Base-by-base conservation (phyloP, 2,329 filamentous ascomycete species). In the Periconia digitata region DNA sequence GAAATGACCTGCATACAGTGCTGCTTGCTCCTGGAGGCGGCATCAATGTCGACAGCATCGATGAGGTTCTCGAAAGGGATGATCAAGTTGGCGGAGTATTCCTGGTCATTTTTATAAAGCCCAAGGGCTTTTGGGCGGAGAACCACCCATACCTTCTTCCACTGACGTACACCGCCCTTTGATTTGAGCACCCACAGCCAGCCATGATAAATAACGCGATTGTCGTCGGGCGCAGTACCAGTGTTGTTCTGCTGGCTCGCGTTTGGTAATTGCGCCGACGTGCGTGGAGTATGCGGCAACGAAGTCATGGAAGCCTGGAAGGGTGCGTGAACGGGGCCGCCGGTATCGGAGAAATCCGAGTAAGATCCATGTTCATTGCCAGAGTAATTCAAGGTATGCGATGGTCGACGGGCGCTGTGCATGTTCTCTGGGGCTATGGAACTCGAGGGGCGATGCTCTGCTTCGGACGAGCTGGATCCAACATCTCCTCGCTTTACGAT, bases 61-160 rank as follows among this genome's bases (percentile, higher is more conserved):
- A 97, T 87, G 44, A 99, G 85, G 46, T 80, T 84, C 8, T 83
- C 78, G 60, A 97, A 83, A 3, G 88, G 84, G 27, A 96, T 77
- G 59, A 99, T 88, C 59, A 91, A 86, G 53, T 88, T 80, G 0
- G 92, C 90, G 12, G 88, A 86, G 70, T 97, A 97, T 73, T 99
- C 94, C 55, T 83, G 77, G 47, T 95, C 89, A 65, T 95, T 87
- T 72, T 96, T 96, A 79, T 99, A 99, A 21, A 97, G 81, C 15
- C 90, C 88, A 24, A 99, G 77, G 54, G 89, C 91, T 43, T 87
- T 85, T 1, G 90, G 87, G 24, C 94, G 88, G 43, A 99, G 80
- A 0, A 97, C 94, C 12, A 87, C 88, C 94, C 94, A 97, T 50
- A 91, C 81, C 60, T 90, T 87, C 77, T 96, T 96, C 94, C 94